These are phyloP conservation scores for Discostella pseudostelligera DNA, from an alignment of 108 stramenopile genomes.

Conservation along the genomic window DNA sequence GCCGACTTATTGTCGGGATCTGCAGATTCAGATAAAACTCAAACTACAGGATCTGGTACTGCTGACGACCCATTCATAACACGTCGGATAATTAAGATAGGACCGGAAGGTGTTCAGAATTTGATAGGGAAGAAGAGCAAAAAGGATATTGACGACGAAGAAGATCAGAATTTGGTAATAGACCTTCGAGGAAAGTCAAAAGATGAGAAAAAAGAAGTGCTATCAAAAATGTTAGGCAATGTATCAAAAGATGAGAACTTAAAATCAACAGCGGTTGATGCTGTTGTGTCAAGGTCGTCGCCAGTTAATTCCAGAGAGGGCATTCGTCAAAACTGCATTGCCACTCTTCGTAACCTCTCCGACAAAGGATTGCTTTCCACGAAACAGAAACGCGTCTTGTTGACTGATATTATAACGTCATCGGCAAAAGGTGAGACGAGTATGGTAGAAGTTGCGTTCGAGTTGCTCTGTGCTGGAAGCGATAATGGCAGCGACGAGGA, in stretches of 20 bases:
- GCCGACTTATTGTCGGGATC: constrained; percentile 30
- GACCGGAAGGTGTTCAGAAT: constrained; percentile 31
- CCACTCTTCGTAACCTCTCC: constrained; percentile 62
- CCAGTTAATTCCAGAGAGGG: constrained; percentile 13
- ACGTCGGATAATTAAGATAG: constrained; percentile 33
- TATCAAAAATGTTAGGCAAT: constrained; percentile 44
- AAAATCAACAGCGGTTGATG: constrained; percentile 24
- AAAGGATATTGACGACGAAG: constrained; percentile 31
- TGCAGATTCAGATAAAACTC: constrained; percentile 16
- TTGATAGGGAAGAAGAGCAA: constrained; percentile 11
- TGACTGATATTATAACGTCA: constrained; percentile 83
- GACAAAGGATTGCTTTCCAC: constrained; percentile 64
- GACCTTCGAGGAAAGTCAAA: constrained; percentile 41
- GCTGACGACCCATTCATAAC: constrained; percentile 42
- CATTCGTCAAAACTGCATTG: constrained; percentile 64
- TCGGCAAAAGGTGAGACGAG: constrained; percentile 67
- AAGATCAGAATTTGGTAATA: constrained; percentile 37
- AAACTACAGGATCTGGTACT: constrained; percentile 33
- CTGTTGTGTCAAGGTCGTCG: constrained; percentile 21
- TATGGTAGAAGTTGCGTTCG: constrained; percentile 82
- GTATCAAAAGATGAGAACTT: constrained; percentile 30
- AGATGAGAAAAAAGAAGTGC: constrained; percentile 32
- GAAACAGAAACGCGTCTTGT: constrained; percentile 74
- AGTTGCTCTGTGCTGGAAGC: constrained; percentile 56
- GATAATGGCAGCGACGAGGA: too few relatives aligned